A percentile compares a stretch with the other conserved stretches of the same genome.
phyloP scores from a whole-genome alignment of 2,329 filamentous ascomycete genomes.

The Fusarium scirpi region DNA sequence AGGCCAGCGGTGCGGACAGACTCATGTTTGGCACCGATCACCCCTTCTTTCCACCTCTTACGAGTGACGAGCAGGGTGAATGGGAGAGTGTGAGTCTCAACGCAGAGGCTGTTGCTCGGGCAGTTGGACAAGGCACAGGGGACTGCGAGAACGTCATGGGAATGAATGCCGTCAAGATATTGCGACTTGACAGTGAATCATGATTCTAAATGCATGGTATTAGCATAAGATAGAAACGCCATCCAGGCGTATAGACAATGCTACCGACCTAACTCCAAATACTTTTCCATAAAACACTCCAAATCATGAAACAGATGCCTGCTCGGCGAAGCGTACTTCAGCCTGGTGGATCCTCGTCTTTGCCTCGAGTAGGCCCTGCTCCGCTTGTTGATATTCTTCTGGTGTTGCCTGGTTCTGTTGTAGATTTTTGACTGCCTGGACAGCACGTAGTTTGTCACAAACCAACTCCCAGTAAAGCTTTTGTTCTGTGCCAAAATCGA shows the following conservation, averaged over 20 bases:
- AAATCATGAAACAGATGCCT: constrained; percentile 36
- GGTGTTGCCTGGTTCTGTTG: constrained; percentile 43
- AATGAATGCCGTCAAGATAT: constrained; percentile 67
- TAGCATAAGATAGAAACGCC: constrained; percentile 36
- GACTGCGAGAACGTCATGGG: constrained; percentile 68
- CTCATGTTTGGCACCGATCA: constrained; percentile 87
- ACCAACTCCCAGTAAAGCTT: constrained; percentile 57
- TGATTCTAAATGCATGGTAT: constrained; percentile 39
- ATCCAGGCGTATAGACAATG: constrained; percentile 31
- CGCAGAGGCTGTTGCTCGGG: constrained; percentile 64
- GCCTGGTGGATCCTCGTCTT: constrained; percentile 54
- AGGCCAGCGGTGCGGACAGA: constrained; percentile 74
- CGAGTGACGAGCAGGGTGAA: constrained; percentile 69
- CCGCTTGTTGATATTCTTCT: constrained; percentile 48
- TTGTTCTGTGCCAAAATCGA: constrained; percentile 47
- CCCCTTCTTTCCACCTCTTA: constrained; percentile 85
- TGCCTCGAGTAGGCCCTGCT: constrained; percentile 48
- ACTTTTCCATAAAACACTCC: constrained; percentile 2
- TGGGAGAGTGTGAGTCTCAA: constrained; percentile 76
- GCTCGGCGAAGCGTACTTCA: constrained; percentile 52
- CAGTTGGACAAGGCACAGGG: constrained; percentile 60
- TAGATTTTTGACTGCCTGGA: constrained; percentile 53
- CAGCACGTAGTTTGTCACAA: constrained; percentile 57
- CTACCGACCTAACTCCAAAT: constrained; percentile 36
- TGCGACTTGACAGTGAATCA: constrained; percentile 52